Evolutionary conservation across 257 asterid species (phyloP), one percentile per base, ranked within the genome.

Genomic region (Ehretia macrophylla): DNA sequence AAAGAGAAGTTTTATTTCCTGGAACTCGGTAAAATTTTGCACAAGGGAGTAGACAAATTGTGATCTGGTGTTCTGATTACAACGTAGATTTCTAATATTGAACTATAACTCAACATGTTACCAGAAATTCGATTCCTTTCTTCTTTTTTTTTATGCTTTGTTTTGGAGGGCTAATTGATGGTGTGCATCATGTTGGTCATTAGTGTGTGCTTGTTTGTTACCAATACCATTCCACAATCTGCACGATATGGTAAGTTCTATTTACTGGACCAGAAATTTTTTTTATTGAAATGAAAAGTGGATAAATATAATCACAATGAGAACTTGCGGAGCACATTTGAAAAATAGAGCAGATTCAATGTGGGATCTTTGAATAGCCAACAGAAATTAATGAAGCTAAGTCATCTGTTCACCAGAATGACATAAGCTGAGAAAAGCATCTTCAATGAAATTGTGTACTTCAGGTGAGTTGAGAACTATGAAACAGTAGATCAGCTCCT

Each of bases 401-500:
- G 6, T 27, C 35, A 27, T 27, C 35, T 27, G 35, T 27, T 27
- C 6, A 27, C 35, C 35, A 27, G 35, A 27, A 32, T 11, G 17
- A 17, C 39, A 38, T 12, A 84, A 63, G 38, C 82, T 81, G 16
- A 81, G 85, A 23, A 86, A 83, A 65, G 95, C 95, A 72, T 79
- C 76, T 38, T 37, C 17, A 55, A 86, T 77, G 16, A 69, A 67
- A 38, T 21, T 1, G 54, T 77, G 92, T 14, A 86, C 51, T 3
- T 86, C 76, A 0, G 63, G 11, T 1, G 95, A 84, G 38, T 86
- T 86, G 8, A 86, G 82, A 72, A 73, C 75, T 37, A 86, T 40
- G 51, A 81, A 86, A 37, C 89, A 86, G 38, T 81, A 84, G 5
- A 84, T 54, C 59, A 86, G 58, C 50, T 86, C 95, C 64, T 84